These are phyloP conservation scores for Paramecium sonneborni DNA, from an alignment of 73 alveolate genomes.

Conservation along the genomic window DNA sequence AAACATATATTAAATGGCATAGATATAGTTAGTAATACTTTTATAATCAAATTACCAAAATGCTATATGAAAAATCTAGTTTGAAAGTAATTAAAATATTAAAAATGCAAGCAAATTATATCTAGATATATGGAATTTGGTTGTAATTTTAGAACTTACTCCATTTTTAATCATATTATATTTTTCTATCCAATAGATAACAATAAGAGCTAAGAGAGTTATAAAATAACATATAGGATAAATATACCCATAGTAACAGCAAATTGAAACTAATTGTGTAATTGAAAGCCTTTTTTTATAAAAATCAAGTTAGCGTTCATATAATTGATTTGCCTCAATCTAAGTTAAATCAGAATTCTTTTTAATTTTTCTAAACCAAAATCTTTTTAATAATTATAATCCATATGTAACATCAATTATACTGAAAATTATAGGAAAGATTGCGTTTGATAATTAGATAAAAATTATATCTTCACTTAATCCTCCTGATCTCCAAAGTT, in stretches of 20 bases:
- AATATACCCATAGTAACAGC: background rate
- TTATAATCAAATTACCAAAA: background rate
- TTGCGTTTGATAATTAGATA: background rate
- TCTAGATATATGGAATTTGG: background rate
- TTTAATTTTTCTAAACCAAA: background rate
- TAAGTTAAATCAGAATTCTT: background rate
- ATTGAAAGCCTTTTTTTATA: background rate
- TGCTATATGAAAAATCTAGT: background rate
- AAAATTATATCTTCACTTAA: background rate
- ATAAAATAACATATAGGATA: background rate
- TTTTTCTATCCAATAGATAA: background rate
- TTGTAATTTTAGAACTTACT: background rate
- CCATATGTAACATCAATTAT: background rate
- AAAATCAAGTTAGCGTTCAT: background rate
- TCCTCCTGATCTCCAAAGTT: background rate
- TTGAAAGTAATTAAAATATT: background rate
- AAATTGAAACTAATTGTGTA: background rate
- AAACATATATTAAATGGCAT: background rate
- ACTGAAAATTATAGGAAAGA: background rate
- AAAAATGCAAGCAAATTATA: background rate
- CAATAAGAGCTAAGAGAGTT: background rate
- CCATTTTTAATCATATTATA: background rate
- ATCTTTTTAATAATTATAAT: background rate
- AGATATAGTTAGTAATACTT: background rate
- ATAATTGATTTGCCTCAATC: background rate